Evolutionary conservation across 2,329 filamentous ascomycete species (phyloP).

Genomic region (Pseudogymnoascus sp.): DNA sequence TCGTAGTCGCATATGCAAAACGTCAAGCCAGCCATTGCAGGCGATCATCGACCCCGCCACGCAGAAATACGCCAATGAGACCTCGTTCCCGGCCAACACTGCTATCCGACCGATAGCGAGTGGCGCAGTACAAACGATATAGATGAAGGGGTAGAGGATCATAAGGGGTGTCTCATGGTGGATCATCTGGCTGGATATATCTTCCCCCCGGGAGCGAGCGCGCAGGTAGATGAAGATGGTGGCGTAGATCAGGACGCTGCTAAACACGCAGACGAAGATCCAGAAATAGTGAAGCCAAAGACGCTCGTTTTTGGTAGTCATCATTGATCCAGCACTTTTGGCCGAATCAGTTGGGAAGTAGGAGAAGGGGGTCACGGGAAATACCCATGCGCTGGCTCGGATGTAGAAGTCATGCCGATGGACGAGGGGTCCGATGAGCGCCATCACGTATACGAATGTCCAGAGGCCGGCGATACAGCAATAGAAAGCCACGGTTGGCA

Average conservation of each 20-base stretch:
- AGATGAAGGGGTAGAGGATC: not conserved
- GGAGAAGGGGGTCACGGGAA: conserved; percentile 28
- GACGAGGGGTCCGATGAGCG: conserved; percentile 37
- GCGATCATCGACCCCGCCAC: not conserved
- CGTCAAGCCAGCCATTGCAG: not conserved
- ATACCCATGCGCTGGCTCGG: conserved; percentile 55
- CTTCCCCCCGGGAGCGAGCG: not conserved
- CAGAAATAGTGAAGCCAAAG: conserved; percentile 56
- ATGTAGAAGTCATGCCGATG: conserved; percentile 44
- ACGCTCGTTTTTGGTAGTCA: conserved; percentile 42
- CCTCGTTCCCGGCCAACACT: not conserved
- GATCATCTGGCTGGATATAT: not conserved
- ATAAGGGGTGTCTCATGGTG: not conserved
- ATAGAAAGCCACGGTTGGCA: conserved; percentile 44
- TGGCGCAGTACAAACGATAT: not conserved
- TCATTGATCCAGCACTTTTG: conserved; percentile 47
- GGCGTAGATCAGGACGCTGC: conserved; percentile 40
- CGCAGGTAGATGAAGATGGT: conserved; percentile 15
- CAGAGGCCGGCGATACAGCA: conserved; percentile 41
- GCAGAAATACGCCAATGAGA: not conserved
- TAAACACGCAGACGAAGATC: conserved; percentile 47
- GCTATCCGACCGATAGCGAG: not conserved
- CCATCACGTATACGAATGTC: conserved; percentile 50
- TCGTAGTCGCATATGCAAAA: not conserved
- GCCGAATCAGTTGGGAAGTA: not conserved